phyloP scores from a whole-genome alignment of 345 rosid species.

The Moricandia moricandioides region DNA sequence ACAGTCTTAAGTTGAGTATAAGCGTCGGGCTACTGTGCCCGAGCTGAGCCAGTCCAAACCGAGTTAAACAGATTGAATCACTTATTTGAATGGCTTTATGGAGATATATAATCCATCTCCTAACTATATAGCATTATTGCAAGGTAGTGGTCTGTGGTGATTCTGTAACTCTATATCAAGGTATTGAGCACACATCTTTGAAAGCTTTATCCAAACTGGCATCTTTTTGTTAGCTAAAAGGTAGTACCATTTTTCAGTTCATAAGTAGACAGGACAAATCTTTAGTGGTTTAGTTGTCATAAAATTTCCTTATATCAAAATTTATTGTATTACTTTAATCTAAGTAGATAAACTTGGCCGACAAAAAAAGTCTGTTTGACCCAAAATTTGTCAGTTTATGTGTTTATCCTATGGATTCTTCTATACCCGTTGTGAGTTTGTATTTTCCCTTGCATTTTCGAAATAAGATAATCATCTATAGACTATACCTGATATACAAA shows the following conservation, averaged over 20 bases:
- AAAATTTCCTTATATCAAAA: neutral
- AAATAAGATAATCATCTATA: no score
- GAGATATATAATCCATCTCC: no score
- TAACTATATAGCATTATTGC: neutral
- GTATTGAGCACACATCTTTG: neutral
- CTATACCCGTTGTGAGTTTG: neutral
- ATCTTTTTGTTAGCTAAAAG: neutral
- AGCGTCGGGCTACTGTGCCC: no score
- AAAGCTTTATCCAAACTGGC: neutral
- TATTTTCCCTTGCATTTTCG: no score
- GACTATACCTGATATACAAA: neutral
- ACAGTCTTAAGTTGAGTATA: no score
- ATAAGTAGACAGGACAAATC: neutral
- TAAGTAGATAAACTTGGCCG: neutral
- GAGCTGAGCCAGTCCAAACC: no score
- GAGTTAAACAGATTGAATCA: no score
- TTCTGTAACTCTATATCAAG: neutral
- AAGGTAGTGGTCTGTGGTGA: neutral
- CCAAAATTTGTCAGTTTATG: neutral
- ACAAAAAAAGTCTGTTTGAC: neutral
- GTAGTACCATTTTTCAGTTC: neutral
- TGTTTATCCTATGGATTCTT: neutral
- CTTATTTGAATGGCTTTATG: no score
- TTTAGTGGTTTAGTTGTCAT: neutral
- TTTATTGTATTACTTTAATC: neutral